A percentile compares a stretch with the other conserved stretches of the same genome.
phyloP scores from a whole-genome alignment of 306 rosid genomes.

The Gastrolobium villosum region DNA sequence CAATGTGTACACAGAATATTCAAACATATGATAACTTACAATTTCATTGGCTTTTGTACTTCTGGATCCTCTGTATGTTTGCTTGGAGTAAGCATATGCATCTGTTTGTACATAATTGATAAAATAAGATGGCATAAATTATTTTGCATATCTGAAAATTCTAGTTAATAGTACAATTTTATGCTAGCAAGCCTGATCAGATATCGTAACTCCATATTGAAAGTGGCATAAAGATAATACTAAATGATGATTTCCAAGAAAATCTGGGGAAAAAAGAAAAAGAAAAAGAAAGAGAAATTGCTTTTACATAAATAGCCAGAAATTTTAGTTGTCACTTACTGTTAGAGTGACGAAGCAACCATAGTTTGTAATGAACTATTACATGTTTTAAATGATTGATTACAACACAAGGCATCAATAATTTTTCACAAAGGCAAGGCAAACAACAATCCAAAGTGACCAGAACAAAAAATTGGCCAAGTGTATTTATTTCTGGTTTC shows the following conservation, averaged over 20 bases:
- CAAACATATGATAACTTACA: conserved; percentile 48
- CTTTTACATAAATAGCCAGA: neutral
- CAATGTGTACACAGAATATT: conserved; percentile 4
- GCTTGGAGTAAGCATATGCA: conserved; percentile 61
- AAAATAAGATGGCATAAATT: conserved; percentile 18
- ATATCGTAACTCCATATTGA: conserved; percentile 14
- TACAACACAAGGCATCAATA: neutral
- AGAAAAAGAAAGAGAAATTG: neutral
- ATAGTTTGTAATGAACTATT: neutral
- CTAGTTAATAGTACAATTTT: conserved; percentile 52
- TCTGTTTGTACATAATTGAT: conserved; percentile 45
- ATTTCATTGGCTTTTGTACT: conserved; percentile 42
- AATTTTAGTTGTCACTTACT: neutral
- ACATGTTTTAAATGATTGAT: neutral
- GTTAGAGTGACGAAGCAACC: neutral
- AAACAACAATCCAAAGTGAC: neutral
- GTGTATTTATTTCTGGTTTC: neutral
- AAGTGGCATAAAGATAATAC: neutral
- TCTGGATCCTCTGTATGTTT: conserved; percentile 54
- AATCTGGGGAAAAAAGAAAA: neutral
- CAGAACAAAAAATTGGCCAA: neutral
- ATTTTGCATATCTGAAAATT: conserved; percentile 47
- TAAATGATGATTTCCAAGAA: neutral
- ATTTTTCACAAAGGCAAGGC: neutral
- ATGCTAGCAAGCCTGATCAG: conserved; percentile 26